Evolutionary conservation across 1,139 yeast genomes (phyloP).

Genomic region (Pneumocystis canis): DNA sequence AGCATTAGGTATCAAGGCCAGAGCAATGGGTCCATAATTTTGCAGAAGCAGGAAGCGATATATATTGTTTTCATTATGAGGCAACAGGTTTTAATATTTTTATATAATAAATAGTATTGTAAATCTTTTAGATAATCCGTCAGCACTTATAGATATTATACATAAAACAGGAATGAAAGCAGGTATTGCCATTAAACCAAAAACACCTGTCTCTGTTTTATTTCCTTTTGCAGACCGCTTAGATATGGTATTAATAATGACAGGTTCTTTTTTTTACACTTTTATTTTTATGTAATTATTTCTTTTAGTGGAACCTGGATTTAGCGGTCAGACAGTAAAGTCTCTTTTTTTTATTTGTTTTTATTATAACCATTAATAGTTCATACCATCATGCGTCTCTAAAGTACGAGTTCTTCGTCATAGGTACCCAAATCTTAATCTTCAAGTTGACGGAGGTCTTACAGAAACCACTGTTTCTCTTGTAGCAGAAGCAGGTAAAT

Average conservation of each 20-base stretch:
- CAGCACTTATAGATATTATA: constrained; percentile 58
- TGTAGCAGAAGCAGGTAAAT: constrained; percentile 71
- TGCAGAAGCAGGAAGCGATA: constrained; percentile 92
- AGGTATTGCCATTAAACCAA: constrained; percentile 90
- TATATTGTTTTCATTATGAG: constrained; percentile 91
- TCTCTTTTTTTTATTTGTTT: constrained; percentile 83
- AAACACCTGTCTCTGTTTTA: constrained; percentile 74
- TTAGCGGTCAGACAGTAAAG: constrained; percentile 97
- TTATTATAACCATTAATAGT: not conserved
- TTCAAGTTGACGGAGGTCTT: constrained; percentile 95
- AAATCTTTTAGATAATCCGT: constrained; percentile 39
- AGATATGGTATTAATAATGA: constrained; percentile 88
- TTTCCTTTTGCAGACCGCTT: constrained; percentile 60
- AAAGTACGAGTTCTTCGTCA: constrained; percentile 42
- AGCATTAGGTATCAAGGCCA: constrained; percentile 31
- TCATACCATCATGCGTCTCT: constrained; percentile 20
- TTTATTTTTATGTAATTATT: not conserved
- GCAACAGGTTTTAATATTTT: constrained; percentile 35
- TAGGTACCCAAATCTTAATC: constrained; percentile 62
- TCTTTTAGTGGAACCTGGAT: constrained; percentile 78
- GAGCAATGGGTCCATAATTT: constrained; percentile 89
- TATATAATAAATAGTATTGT: not conserved
- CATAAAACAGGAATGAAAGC: constrained; percentile 75
- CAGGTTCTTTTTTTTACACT: constrained; percentile 4
- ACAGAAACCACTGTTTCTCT: constrained; percentile 67